Conservation (phyloP, 2,329 filamentous ascomycete genomes). For the Thelonectria olida region DNA sequence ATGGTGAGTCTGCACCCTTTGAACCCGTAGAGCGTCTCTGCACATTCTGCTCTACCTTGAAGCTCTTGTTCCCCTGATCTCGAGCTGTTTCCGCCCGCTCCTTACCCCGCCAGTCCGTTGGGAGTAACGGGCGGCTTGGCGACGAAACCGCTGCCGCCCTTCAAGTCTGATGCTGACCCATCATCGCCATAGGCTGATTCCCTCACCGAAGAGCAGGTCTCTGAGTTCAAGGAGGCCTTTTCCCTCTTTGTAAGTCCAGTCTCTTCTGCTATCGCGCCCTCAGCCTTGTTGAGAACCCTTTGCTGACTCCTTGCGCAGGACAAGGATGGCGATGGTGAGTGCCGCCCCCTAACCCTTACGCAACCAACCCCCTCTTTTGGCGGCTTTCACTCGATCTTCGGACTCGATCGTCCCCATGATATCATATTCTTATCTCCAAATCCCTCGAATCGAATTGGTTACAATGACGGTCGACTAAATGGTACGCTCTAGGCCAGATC, state of each 20-base stretch:
- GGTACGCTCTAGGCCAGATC: slow-evolving; percentile 74
- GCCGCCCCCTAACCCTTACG: slow-evolving; percentile 24
- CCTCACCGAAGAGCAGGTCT: slow-evolving; percentile 99
- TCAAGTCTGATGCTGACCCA: slow-evolving; percentile 35
- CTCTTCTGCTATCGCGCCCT: neutral
- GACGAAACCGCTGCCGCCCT: slow-evolving; percentile 25
- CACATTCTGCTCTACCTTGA: slow-evolving; percentile 10
- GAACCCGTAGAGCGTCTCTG: slow-evolving; percentile 5
- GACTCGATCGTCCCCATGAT: slow-evolving; percentile 16
- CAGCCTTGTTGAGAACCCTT: slow-evolving; percentile 9
- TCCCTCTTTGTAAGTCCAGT: slow-evolving; percentile 90
- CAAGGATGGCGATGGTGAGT: slow-evolving; percentile 92
- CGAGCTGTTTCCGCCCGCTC: slow-evolving; percentile 24
- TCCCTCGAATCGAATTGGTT: slow-evolving; percentile 16
- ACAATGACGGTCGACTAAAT: slow-evolving; percentile 32
- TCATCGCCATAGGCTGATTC: slow-evolving; percentile 80
- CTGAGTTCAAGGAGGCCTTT: slow-evolving; percentile 99
- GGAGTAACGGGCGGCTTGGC: slow-evolving; percentile 41
- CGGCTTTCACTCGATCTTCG: slow-evolving; percentile 20
- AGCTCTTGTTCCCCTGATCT: slow-evolving; percentile 18
- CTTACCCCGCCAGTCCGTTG: slow-evolving; percentile 38
- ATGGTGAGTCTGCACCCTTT: slow-evolving; percentile 41
- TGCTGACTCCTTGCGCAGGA: slow-evolving; percentile 64
- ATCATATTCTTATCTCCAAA: slow-evolving; percentile 4
- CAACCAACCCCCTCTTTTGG: slow-evolving; percentile 16